Conservation (phyloP, 179 eudicot species). For the Amaranthus tricolor region DNA sequence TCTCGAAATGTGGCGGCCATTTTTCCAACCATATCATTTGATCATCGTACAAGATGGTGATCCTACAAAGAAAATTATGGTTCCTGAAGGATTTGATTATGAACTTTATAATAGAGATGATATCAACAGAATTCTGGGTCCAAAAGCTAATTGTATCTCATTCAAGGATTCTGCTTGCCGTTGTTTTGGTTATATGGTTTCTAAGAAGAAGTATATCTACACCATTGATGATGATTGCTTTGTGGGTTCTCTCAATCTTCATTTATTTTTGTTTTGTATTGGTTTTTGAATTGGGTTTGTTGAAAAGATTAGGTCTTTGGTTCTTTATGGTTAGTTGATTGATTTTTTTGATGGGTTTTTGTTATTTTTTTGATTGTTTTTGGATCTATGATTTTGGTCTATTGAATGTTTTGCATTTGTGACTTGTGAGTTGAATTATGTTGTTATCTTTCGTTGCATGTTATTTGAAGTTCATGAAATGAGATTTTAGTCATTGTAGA, state of each 20-base stretch:
- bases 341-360: not conserved
- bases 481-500: too few species aligned
- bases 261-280: not conserved
- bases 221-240: slow-evolving; percentile 90
- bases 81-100: slow-evolving; percentile 82
- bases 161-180: slow-evolving; percentile 94
- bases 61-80: slow-evolving; percentile 64
- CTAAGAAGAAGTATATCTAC: slow-evolving; percentile 27
- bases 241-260: slow-evolving; percentile 32
- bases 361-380: not conserved
- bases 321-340: not conserved
- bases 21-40: slow-evolving; percentile 69
- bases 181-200: slow-evolving; percentile 74
- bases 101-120: slow-evolving; percentile 82
- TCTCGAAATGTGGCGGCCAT: slow-evolving; percentile 78
- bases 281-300: slow-evolving; percentile 4
- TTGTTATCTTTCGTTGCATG: not conserved
- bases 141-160: slow-evolving; percentile 76
- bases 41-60: slow-evolving; percentile 94
- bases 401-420: not conserved
- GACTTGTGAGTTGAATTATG: too few species aligned
- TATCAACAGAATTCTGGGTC: slow-evolving; percentile 72
- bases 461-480: not conserved
- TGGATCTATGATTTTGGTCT: slow-evolving; percentile 1
- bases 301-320: not conserved